Evolutionary conservation across 176 grass and related monocot genomes (phyloP).

Genomic region (Cenchrus americanus): DNA sequence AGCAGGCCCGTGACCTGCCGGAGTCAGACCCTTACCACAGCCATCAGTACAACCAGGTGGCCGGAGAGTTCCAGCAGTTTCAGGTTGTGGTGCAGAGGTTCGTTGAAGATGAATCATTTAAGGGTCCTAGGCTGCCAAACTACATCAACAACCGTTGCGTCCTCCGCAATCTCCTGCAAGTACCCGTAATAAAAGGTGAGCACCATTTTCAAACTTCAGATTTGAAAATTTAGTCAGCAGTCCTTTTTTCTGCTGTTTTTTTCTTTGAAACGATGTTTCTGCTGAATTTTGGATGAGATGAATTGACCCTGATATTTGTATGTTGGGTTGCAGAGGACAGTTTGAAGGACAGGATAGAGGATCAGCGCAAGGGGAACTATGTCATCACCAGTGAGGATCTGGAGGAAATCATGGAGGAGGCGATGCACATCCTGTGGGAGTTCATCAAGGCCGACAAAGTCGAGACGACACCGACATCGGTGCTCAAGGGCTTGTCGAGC

Average conservation of each 20-base stretch:
- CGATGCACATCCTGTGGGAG: conserved; percentile 82
- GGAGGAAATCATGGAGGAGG: conserved; percentile 86
- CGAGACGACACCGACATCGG: conserved; percentile 48
- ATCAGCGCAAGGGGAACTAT: conserved; percentile 71
- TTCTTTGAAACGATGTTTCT: neutral
- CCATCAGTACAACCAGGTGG: conserved; percentile 82
- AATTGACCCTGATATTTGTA: neutral
- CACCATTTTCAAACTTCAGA: neutral
- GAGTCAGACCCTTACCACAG: conserved; percentile 75
- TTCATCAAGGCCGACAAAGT: conserved; percentile 88
- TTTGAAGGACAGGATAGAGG: conserved; percentile 81
- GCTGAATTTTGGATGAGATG: neutral
- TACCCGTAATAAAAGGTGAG: conserved; percentile 89
- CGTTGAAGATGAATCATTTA: conserved; percentile 84
- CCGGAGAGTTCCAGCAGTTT: conserved; percentile 96
- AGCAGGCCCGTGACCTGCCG: conserved; percentile 72
- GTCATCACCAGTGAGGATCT: conserved; percentile 69
- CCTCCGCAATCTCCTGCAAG: conserved; percentile 80
- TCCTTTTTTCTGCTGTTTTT: neutral
- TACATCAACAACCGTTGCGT: conserved; percentile 82
- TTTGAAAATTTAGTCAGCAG: neutral
- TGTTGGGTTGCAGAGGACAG: conserved; percentile 74
- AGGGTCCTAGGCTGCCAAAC: conserved; percentile 82
- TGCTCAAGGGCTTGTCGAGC: conserved; percentile 70
- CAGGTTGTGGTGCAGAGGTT: conserved; percentile 90